Percentiles rank a stretch among this genome's conserved stretches.
phyloP scores from a whole-genome alignment of 2,329 filamentous ascomycete genomes.

The Penicillium aurantiogriseum region DNA sequence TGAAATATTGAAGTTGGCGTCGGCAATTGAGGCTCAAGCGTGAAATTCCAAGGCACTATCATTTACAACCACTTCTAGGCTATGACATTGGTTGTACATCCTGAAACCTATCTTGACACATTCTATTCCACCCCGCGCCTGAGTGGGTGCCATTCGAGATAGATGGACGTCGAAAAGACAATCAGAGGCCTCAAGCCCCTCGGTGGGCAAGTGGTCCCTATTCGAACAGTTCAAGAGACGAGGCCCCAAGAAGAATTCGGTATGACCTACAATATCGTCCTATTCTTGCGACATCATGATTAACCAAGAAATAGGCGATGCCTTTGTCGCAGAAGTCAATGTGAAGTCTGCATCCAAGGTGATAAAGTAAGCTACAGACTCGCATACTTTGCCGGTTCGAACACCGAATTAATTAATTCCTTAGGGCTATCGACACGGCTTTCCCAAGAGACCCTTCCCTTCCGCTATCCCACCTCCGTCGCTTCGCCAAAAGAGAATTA shows the following conservation, averaged over 20 bases:
- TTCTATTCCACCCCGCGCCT: not conserved
- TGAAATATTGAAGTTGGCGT: not conserved
- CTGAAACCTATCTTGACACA: not conserved
- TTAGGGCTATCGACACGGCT: constrained; percentile 40
- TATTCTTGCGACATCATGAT: not conserved
- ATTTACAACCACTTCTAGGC: not conserved
- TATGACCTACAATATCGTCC: constrained; percentile 21
- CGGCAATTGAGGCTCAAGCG: too few relatives aligned
- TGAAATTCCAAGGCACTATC: not conserved
- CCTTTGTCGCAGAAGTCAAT: constrained; percentile 46
- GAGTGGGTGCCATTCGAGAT: not conserved
- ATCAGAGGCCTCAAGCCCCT: constrained; percentile 32
- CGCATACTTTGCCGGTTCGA: not conserved
- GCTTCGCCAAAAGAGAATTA: constrained; percentile 40
- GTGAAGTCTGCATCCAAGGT: constrained; percentile 46
- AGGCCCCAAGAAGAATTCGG: constrained; percentile 42
- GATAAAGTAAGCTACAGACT: constrained; percentile 36
- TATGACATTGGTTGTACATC: not conserved
- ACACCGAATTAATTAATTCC: not conserved
- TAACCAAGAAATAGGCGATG: constrained; percentile 36
- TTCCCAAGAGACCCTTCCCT: constrained; percentile 36
- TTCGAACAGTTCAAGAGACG: constrained; percentile 47
- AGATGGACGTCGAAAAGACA: constrained; percentile 25
- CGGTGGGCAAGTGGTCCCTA: constrained; percentile 36
- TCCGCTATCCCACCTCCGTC: constrained; percentile 40